A percentile compares a stretch with the other conserved stretches of the same genome.
phyloP scores from a whole-genome alignment of 2,329 filamentous ascomycete species.

The Zymoseptoria brevis region DNA sequence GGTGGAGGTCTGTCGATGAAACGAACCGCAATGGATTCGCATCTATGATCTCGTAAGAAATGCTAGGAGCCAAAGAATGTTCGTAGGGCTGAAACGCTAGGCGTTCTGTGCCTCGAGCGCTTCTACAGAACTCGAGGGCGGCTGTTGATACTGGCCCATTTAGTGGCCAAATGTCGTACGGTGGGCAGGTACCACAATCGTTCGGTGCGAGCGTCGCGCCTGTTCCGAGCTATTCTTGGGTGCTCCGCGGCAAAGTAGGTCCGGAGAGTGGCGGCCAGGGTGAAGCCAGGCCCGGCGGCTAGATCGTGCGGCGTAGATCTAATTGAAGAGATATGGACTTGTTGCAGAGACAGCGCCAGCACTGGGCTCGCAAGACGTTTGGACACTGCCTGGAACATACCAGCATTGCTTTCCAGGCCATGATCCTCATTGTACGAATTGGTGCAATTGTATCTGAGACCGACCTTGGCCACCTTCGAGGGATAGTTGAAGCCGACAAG shows the following conservation, averaged over 20 bases:
- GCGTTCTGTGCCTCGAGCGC: constrained; percentile 12
- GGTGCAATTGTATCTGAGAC: background rate
- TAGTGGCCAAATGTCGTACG: constrained; percentile 14
- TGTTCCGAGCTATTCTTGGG: constrained; percentile 23
- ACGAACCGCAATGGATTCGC: constrained; percentile 8
- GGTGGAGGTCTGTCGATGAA: constrained; percentile 10
- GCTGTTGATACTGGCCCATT: constrained; percentile 4
- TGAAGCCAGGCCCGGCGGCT: constrained; percentile 18
- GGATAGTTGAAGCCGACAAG: background rate
- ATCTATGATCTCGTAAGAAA: constrained; percentile 4
- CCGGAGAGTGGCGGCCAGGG: constrained; percentile 8
- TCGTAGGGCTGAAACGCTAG: constrained; percentile 16
- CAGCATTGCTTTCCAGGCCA: background rate
- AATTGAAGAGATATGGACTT: background rate
- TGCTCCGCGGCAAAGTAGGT: constrained; percentile 1
- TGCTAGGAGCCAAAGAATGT: constrained; percentile 6
- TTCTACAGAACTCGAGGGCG: constrained; percentile 7
- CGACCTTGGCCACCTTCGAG: background rate
- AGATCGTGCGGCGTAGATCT: background rate
- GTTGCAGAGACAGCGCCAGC: background rate
- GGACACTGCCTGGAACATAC: background rate
- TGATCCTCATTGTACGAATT: background rate
- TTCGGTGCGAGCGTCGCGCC: constrained; percentile 22
- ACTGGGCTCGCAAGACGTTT: background rate
- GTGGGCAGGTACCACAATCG: constrained; percentile 12